These are phyloP conservation scores for Syzygium aqueum DNA, from an alignment of 345 rosid genomes.

Conservation along the genomic window DNA sequence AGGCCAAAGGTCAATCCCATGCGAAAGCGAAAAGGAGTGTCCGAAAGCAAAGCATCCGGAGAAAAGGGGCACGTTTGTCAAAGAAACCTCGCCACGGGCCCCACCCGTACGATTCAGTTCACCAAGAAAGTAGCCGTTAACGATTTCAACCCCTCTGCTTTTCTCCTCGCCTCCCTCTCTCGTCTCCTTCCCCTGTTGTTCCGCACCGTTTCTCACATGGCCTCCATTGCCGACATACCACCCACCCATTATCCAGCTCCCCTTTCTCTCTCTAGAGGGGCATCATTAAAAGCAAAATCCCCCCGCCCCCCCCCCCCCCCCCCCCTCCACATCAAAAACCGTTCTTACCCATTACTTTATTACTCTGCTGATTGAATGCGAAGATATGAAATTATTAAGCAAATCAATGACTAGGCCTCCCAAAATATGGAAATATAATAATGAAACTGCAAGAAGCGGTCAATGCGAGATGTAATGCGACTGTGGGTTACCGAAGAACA, in stretches of 20 bases:
- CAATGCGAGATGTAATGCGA: not conserved
- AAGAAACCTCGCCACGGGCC: not conserved
- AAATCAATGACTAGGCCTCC: not conserved
- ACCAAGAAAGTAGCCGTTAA: not conserved
- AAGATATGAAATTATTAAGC: not conserved
- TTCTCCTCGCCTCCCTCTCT: not conserved
- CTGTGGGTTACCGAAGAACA: not conserved
- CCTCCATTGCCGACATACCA: not conserved
- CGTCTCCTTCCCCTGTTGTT: not conserved
- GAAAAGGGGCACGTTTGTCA: not conserved
- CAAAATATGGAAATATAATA: not conserved
- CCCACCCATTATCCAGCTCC: not conserved
- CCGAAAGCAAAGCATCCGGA: not conserved
- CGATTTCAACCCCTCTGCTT: no score
- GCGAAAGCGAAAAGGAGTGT: not conserved
- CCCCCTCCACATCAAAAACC: not conserved
- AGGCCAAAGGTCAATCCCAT: not conserved
- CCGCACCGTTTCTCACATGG: not conserved
- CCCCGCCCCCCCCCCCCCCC: not conserved
- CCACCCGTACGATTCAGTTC: not conserved
- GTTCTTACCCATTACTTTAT: not conserved
- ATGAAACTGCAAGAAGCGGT: not conserved
- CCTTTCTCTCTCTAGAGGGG: not conserved
- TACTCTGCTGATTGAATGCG: not conserved
- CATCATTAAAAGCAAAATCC: not conserved